Conservation (phyloP, 2,329 filamentous ascomycete species). For the Penicillium rolfsii region DNA sequence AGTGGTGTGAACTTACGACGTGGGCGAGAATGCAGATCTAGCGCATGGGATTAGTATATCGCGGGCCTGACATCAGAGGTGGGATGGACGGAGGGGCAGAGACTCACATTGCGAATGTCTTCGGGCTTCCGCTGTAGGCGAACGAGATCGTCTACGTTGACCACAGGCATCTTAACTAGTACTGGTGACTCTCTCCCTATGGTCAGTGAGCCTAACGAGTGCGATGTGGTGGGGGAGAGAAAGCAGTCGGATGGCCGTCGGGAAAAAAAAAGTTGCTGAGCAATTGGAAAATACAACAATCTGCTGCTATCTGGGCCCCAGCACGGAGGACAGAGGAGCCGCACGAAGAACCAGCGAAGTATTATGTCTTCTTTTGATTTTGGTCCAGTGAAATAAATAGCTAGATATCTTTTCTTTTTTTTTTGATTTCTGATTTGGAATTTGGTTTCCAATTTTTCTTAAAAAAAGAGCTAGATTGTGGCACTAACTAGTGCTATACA, state of each 20-base stretch:
- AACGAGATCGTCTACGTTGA: constrained; percentile 86
- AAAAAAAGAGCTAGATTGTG: not conserved
- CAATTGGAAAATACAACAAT: constrained; percentile 18
- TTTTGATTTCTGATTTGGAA: not conserved
- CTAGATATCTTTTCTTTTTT: not conserved
- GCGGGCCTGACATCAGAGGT: constrained; percentile 28
- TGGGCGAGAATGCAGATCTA: constrained; percentile 95
- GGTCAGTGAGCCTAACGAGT: constrained; percentile 13
- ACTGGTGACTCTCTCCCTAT: constrained; percentile 18
- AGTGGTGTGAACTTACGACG: constrained; percentile 62
- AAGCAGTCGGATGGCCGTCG: constrained; percentile 16
- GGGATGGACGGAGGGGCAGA: constrained; percentile 41
- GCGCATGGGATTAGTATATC: constrained; percentile 39
- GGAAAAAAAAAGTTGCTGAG: constrained; percentile 30
- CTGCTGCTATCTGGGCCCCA: not conserved
- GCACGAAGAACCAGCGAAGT: not conserved
- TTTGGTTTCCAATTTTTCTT: not conserved
- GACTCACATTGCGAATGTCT: constrained; percentile 85
- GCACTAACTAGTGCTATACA: constrained; percentile 11
- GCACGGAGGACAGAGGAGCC: not conserved
- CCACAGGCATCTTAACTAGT: constrained; percentile 75
- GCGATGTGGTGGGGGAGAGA: constrained; percentile 19
- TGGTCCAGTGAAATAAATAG: not conserved
- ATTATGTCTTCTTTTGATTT: not conserved
- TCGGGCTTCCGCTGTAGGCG: constrained; percentile 84